These are phyloP conservation scores for Cucurbita pepo DNA, from an alignment of 306 rosid species.

Conservation along the genomic window DNA sequence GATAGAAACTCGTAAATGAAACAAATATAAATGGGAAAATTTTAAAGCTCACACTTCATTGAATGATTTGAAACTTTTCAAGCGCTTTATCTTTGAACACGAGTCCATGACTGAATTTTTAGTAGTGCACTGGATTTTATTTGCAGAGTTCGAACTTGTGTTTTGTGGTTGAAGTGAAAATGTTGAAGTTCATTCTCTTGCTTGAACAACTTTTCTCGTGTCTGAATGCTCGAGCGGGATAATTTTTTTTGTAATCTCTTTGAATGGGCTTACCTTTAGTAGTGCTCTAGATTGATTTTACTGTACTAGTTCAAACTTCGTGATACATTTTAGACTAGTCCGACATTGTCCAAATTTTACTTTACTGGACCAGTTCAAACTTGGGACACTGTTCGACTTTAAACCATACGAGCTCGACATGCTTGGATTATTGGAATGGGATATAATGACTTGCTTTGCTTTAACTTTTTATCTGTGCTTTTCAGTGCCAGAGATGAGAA, in stretches of 20 bases:
- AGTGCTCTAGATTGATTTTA: too few species aligned
- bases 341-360: too few species aligned
- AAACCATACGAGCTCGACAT: background rate
- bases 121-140: background rate
- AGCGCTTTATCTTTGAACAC: too few species aligned
- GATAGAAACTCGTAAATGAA: background rate
- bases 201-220: too few species aligned
- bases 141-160: background rate
- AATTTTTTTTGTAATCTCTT: too few species aligned
- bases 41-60: background rate
- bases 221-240: too few species aligned
- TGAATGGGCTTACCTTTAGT: too few species aligned
- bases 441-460: background rate
- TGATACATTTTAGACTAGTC: background rate
- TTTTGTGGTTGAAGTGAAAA: background rate
- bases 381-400: background rate
- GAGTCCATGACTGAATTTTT: background rate
- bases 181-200: background rate
- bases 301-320: background rate
- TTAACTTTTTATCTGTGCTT: background rate
- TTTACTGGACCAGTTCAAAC: background rate
- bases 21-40: background rate
- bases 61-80: background rate
- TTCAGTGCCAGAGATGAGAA: slow-evolving; percentile 71
- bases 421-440: background rate